Evolutionary conservation across 768 basidiomycete genomes (phyloP), one percentile per base, ranked within the genome.

Genomic region (Porphyrellus cyaneotinctus): DNA sequence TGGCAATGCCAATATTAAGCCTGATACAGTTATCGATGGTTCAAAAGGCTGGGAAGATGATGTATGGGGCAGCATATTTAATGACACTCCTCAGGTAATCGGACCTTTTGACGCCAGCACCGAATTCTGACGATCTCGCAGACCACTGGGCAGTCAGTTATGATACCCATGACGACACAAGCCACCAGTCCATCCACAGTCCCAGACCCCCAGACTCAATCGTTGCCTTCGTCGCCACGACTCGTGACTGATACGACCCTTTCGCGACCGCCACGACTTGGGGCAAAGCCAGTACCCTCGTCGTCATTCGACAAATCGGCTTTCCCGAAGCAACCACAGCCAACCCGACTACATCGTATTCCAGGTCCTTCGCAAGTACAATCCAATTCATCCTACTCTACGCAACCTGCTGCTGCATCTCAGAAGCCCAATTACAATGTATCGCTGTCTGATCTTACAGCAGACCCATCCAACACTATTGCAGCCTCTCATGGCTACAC

Each of bases 41-140:
- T 65, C 71, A 13, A 70, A 71, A 31, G 72, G 77, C 37, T 90
- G 87, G 88, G 89, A 88, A 57, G 88, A 91, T 51, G 88, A 91
- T 56, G 81, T 88, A 2, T 93, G 91, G 91, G 88, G 86, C 7
- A 87, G 80, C 52, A 88, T 92, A 43, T 79, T 91, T 48, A 78
- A 74, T 44, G 72, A 70, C 43, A 67, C 75, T 23, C 53, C 57
- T 2, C 67, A 69, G 63, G 69, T 68, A 14, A 54, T 54, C n/a
- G 24, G 36, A 35, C 11, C 18, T 1, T 38, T 22, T 18, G 22
- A 17, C 20, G 43, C 9, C 1, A 14, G 33, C 51, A 22, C 20
- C 3, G 36, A 17, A 33, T 43, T 28, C 47, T 61, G 42, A 66
- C n/a, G 7, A 37, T 36, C 15, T 26, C 13, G 17, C 49, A 66